phyloP scores from a whole-genome alignment of 2,329 filamentous ascomycete genomes.

The Herpotrichia juniperi region DNA sequence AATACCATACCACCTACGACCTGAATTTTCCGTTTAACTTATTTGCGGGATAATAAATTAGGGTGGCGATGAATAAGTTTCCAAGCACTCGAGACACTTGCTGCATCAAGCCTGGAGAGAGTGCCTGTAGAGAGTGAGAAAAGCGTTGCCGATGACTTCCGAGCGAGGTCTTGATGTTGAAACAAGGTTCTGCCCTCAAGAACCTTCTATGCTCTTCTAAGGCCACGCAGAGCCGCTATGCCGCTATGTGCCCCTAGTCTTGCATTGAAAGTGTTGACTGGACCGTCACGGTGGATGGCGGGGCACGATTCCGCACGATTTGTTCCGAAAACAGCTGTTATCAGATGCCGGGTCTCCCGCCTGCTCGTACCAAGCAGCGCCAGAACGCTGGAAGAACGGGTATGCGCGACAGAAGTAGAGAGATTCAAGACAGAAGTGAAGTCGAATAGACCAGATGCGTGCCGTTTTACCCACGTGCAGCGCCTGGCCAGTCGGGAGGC shows the following conservation, averaged over 20 bases:
- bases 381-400: not conserved
- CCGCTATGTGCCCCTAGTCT: not conserved
- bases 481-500: not conserved
- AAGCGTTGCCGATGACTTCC: too few relatives aligned
- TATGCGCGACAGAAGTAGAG: not conserved
- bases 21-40: too few relatives aligned
- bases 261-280: not conserved
- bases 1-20: too few relatives aligned
- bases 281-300: not conserved
- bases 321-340: constrained; percentile 3
- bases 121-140: too few relatives aligned
- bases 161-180: not conserved
- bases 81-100: too few relatives aligned
- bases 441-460: not conserved
- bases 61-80: not conserved
- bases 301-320: not conserved
- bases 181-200: not conserved
- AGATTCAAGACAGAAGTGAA: not conserved
- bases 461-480: constrained; percentile 1
- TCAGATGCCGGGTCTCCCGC: not conserved
- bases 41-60: too few relatives aligned
- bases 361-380: not conserved
- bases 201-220: not conserved
- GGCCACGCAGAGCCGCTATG: not conserved
- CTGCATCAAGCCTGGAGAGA: too few relatives aligned